Conservation (phyloP, 2,329 filamentous ascomycete species). For the Fusarium keratoplasticum region DNA sequence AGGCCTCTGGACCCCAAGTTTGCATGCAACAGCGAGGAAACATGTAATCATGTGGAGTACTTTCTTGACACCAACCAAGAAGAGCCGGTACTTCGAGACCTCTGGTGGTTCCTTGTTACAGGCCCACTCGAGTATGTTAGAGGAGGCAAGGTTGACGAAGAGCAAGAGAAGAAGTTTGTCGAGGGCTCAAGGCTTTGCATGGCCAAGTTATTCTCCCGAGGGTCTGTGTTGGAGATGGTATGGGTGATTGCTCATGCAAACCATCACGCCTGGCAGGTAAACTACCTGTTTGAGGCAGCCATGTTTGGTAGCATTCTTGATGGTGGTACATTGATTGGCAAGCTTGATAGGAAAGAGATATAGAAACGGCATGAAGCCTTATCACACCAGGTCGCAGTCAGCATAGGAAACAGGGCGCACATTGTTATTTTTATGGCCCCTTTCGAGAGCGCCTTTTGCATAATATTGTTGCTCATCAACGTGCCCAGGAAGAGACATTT, state of each 20-base stretch:
- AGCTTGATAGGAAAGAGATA: constrained; percentile 43
- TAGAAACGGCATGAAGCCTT: background rate
- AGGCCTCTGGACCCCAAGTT: constrained; percentile 32
- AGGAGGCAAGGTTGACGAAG: constrained; percentile 25
- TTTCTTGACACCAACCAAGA: constrained; percentile 6
- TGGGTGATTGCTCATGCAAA: constrained; percentile 41
- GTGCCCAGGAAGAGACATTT: background rate
- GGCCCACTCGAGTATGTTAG: constrained; percentile 33
- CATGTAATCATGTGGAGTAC: constrained; percentile 27
- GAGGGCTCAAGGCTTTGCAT: constrained; percentile 36
- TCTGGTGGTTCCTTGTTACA: constrained; percentile 34
- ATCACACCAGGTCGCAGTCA: background rate
- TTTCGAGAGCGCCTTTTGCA: background rate
- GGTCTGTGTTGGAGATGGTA: constrained; percentile 37
- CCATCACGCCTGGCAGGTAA: constrained; percentile 47
- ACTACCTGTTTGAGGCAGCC: constrained; percentile 47
- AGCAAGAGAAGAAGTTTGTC: constrained; percentile 9
- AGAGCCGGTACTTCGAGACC: constrained; percentile 31
- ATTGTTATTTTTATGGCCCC: background rate
- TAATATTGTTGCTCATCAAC: background rate
- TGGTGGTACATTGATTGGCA: constrained; percentile 43
- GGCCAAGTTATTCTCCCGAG: constrained; percentile 38
- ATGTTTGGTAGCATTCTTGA: constrained; percentile 50
- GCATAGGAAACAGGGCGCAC: background rate
- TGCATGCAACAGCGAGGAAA: constrained; percentile 31